These are phyloP conservation scores for Auricularia auricula-judae DNA, from an alignment of 768 basidiomycete genomes.

Conservation along the genomic window DNA sequence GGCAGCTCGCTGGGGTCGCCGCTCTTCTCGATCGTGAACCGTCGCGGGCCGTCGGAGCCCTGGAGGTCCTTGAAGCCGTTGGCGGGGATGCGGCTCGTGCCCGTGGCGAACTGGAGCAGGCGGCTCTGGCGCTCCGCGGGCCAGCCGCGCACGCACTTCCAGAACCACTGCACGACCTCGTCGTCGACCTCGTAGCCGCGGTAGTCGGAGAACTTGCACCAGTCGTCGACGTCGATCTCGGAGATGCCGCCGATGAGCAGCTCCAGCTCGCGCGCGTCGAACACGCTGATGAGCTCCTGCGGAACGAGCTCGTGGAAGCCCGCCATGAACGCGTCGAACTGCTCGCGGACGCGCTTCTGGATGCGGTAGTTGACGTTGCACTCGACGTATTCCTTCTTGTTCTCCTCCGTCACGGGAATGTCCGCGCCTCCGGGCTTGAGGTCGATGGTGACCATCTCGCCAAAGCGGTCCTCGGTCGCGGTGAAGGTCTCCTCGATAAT, in stretches of 20 bases:
- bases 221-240: slow-evolving; percentile 98
- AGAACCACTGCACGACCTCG: slow-evolving; percentile 99
- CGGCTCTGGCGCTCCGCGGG: slow-evolving; percentile 97
- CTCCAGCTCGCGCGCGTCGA: slow-evolving; percentile 96
- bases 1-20: slow-evolving; percentile 94
- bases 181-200: slow-evolving; percentile 92
- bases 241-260: slow-evolving; percentile 98
- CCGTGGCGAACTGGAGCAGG: slow-evolving; percentile 91
- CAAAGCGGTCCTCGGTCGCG: slow-evolving; percentile 94
- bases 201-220: slow-evolving; percentile 99
- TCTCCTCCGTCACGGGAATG: slow-evolving; percentile 84
- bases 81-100: slow-evolving; percentile 93
- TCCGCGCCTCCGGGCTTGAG: slow-evolving; percentile 83
- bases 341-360: slow-evolving; percentile 92
- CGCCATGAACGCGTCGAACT: slow-evolving; percentile 99
- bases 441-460: slow-evolving; percentile 95
- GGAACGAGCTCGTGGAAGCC: slow-evolving; percentile 99
- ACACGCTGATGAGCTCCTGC: slow-evolving; percentile 94
- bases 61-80: slow-evolving; percentile 98
- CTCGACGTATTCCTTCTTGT: slow-evolving; percentile 99
- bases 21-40: slow-evolving; percentile 98
- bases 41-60: slow-evolving; percentile 91
- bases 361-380: slow-evolving; percentile 93
- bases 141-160: slow-evolving; percentile 97
- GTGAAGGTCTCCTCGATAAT: slow-evolving; percentile 97